A percentile compares a stretch with the other conserved stretches of the same genome.
phyloP scores from a whole-genome alignment of 371 early-diverging fungal genomes.

The Mucor mucedo region DNA sequence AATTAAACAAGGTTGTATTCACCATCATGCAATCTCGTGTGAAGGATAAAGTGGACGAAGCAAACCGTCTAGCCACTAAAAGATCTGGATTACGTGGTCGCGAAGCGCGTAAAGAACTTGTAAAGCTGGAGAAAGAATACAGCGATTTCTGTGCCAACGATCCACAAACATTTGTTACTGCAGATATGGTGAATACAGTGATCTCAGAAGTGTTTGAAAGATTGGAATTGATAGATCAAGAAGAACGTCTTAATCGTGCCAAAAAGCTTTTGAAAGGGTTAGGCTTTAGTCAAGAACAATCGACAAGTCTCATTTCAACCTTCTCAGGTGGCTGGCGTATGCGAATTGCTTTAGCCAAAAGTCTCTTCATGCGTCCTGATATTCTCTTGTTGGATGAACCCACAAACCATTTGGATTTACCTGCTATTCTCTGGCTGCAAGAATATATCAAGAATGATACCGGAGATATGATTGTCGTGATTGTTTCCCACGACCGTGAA shows the following conservation, averaged over 20 bases:
- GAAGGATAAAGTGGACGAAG: slow-evolving; percentile 49
- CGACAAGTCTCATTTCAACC: slow-evolving; percentile 45
- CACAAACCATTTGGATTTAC: slow-evolving; percentile 83
- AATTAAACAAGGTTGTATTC: slow-evolving; percentile 35
- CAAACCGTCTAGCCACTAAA: slow-evolving; percentile 70
- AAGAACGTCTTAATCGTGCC: slow-evolving; percentile 63
- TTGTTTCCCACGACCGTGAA: slow-evolving; percentile 83
- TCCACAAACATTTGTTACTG: slow-evolving; percentile 47
- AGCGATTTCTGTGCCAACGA: slow-evolving; percentile 40
- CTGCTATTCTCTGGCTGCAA: slow-evolving; percentile 82
- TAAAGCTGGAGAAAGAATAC: slow-evolving; percentile 57
- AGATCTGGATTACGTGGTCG: slow-evolving; percentile 83
- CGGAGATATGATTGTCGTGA: slow-evolving; percentile 63
- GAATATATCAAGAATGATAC: slow-evolving; percentile 65
- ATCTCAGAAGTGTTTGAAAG: slow-evolving; percentile 60
- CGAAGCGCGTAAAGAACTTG: slow-evolving; percentile 68
- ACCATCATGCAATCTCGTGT: slow-evolving; percentile 41
- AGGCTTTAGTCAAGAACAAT: slow-evolving; percentile 60
- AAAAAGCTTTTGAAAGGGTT: slow-evolving; percentile 64
- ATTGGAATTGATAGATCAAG: slow-evolving; percentile 48
- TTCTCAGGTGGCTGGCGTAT: slow-evolving; percentile 94
- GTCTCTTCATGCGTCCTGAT: slow-evolving; percentile 78
- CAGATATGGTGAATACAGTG: slow-evolving; percentile 62
- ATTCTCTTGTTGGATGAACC: slow-evolving; percentile 91
- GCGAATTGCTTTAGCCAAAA: slow-evolving; percentile 83